phyloP scores from a whole-genome alignment of 2,329 filamentous ascomycete species.

The Penicillium sp. region DNA sequence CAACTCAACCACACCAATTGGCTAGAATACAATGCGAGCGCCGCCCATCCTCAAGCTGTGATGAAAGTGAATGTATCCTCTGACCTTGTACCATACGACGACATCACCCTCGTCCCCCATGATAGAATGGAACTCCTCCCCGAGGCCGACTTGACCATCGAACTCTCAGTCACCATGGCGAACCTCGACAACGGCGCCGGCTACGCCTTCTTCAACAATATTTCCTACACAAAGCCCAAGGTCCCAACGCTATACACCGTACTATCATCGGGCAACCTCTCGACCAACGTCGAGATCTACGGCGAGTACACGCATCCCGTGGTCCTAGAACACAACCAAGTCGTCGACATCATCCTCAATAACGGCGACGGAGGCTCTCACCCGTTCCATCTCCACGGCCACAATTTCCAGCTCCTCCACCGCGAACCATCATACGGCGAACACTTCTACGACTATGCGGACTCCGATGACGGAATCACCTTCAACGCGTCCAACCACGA shows the following conservation, averaged over 20 bases:
- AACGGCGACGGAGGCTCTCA: slow-evolving; percentile 45
- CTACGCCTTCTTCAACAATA: slow-evolving; percentile 40
- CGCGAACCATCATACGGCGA: slow-evolving; percentile 57
- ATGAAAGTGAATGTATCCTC: slow-evolving; percentile 24
- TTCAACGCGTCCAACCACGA: slow-evolving; percentile 27
- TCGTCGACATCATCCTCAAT: slow-evolving; percentile 46
- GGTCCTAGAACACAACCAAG: slow-evolving; percentile 38
- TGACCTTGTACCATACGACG: slow-evolving; percentile 68
- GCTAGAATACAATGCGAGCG: slow-evolving; percentile 64
- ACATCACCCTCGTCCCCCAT: slow-evolving; percentile 67
- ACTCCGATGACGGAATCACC: slow-evolving; percentile 33
- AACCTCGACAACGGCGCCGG: slow-evolving; percentile 65
- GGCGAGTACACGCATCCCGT: slow-evolving; percentile 61
- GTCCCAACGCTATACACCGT: slow-evolving; percentile 29
- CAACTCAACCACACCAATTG: slow-evolving; percentile 50
- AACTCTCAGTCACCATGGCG: slow-evolving; percentile 65
- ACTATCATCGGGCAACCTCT: slow-evolving; percentile 42
- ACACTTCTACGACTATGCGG: slow-evolving; percentile 52
- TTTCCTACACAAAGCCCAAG: slow-evolving; percentile 25
- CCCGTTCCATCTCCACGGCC: slow-evolving; percentile 54
- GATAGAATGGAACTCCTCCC: slow-evolving; percentile 63
- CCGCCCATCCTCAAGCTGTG: slow-evolving; percentile 23
- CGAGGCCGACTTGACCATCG: slow-evolving; percentile 55
- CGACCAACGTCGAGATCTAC: slow-evolving; percentile 60
- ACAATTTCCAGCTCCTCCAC: slow-evolving; percentile 66